A percentile compares a stretch with the other conserved stretches of the same genome.
These are phyloP conservation scores for Triglochin maritima DNA, from an alignment of 106 monocot genomes.

Conservation along the genomic window DNA sequence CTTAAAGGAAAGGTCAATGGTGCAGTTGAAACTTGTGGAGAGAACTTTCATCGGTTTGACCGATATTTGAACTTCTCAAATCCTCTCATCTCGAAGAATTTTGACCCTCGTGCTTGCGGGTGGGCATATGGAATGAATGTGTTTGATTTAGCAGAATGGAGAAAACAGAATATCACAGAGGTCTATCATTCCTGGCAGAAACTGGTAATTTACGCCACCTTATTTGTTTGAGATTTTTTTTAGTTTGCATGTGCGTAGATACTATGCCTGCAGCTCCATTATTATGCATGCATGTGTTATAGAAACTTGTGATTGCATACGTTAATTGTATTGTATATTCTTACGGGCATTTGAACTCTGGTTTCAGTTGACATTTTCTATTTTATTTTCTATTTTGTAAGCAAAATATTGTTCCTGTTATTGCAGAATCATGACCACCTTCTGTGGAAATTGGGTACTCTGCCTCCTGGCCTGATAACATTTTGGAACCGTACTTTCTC, in stretches of 20 bases:
- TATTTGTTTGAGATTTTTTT: too few relatives aligned
- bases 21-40: constrained; percentile 69
- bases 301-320: background rate
- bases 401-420: background rate
- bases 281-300: background rate
- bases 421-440: constrained; percentile 53
- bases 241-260: too few relatives aligned
- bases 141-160: constrained; percentile 75
- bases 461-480: constrained; percentile 68
- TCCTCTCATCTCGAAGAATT: constrained; percentile 50
- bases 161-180: constrained; percentile 49
- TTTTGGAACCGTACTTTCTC: constrained; percentile 49
- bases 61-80: constrained; percentile 76
- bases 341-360: background rate
- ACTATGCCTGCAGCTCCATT: too few relatives aligned
- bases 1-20: constrained; percentile 70
- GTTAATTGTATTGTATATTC: background rate
- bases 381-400: background rate
- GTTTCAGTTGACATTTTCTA: background rate
- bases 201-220: constrained; percentile 27
- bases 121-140: constrained; percentile 91
- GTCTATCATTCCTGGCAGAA: constrained; percentile 72
- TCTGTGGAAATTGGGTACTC: constrained; percentile 66
- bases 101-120: constrained; percentile 69
- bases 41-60: constrained; percentile 58